These are phyloP conservation scores for Hortiboletus flavorubellus DNA, from an alignment of 768 basidiomycete species.

Conservation along the genomic window DNA sequence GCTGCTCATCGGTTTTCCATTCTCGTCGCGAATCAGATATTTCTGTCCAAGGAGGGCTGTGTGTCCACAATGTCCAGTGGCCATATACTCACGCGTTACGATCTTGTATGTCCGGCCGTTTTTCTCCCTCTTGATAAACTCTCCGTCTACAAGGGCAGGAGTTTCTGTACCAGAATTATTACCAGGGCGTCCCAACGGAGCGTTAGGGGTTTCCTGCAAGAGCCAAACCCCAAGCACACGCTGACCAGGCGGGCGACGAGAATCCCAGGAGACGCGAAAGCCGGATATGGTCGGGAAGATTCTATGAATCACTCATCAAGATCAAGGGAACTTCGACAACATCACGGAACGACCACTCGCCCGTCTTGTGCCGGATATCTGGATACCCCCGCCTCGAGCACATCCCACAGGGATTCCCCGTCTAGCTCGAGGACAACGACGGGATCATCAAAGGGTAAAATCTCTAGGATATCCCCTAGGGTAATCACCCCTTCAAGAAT, in stretches of 20 bases:
- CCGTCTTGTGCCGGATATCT: conserved; percentile 71
- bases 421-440: conserved; percentile 75
- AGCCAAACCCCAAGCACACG: background rate
- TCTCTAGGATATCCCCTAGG: conserved; percentile 83
- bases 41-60: conserved; percentile 55
- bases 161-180: conserved; percentile 4
- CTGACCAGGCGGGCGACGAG: background rate
- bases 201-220: background rate
- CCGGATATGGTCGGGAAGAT: background rate
- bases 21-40: conserved; percentile 76
- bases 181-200: background rate
- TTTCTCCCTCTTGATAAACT: conserved; percentile 48
- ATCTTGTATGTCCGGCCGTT: conserved; percentile 30
- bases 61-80: conserved; percentile 78
- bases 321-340: background rate
- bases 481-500: conserved; percentile 57
- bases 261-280: background rate
- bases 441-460: conserved; percentile 84
- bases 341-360: conserved; percentile 35
- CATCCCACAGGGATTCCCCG: conserved; percentile 73
- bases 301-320: background rate
- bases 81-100: conserved; percentile 75
- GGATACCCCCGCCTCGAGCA: conserved; percentile 46
- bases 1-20: conserved; percentile 56
- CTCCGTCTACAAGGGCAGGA: conserved; percentile 38